phyloP scores from a whole-genome alignment of 23 red algal genomes.

The Gracilaria gracilis region DNA sequence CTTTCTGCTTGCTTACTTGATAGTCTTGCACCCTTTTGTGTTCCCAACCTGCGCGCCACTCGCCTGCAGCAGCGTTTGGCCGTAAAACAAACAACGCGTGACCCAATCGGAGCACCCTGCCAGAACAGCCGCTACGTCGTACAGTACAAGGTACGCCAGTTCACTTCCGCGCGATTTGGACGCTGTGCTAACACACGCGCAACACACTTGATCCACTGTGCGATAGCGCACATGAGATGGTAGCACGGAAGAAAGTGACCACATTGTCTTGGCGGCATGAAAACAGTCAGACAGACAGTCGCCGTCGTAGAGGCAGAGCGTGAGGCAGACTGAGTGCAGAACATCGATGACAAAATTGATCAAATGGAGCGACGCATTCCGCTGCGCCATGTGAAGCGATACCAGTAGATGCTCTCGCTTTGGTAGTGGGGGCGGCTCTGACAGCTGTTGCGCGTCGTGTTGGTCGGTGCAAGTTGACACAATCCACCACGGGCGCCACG shows the following conservation, averaged over 20 bases:
- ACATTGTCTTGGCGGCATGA: conserved; percentile 38
- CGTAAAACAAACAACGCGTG: conserved; percentile 29
- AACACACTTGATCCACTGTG: conserved; percentile 24
- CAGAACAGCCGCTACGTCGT: conserved; percentile 24
- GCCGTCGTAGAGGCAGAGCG: conserved; percentile 35
- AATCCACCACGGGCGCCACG: conserved; percentile 54
- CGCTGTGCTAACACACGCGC: not conserved
- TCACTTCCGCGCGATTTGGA: not conserved
- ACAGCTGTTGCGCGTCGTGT: not conserved
- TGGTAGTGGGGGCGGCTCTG: conserved; percentile 25
- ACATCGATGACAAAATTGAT: conserved; percentile 45
- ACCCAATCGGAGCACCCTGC: conserved; percentile 46
- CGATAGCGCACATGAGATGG: conserved; percentile 1
- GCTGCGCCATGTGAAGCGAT: not conserved
- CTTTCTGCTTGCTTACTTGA: conserved; percentile 23
- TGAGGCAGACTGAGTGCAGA: not conserved
- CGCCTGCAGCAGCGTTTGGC: conserved; percentile 15
- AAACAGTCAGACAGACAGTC: conserved; percentile 22
- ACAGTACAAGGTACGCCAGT: not conserved
- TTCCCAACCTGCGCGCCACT: not conserved
- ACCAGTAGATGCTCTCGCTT: conserved; percentile 6
- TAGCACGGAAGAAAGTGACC: conserved; percentile 24
- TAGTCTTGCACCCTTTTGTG: not conserved
- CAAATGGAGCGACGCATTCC: not conserved
- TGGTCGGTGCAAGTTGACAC: not conserved